Conservation (phyloP, 2,329 filamentous ascomycete species). For the Colletotrichum incanum region DNA sequence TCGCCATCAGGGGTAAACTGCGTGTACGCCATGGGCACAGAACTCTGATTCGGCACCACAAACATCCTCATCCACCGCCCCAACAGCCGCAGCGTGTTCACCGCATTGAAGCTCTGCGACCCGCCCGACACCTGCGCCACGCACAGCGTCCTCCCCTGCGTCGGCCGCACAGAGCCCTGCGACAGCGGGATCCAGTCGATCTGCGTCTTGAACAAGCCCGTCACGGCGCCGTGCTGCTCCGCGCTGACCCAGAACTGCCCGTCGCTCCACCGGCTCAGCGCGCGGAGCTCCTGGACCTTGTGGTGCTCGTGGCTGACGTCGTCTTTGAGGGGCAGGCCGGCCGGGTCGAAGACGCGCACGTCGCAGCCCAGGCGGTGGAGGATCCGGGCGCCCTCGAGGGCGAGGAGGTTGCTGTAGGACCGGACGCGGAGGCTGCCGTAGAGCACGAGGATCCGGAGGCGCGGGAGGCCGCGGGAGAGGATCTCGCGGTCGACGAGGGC, state of each 20-base stretch:
- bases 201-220: conserved; percentile 78
- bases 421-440: conserved; percentile 72
- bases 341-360: conserved; percentile 74
- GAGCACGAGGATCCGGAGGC: conserved; percentile 71
- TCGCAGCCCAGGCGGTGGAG: conserved; percentile 77
- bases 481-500: conserved; percentile 65
- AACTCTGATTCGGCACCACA: conserved; percentile 76
- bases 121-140: conserved; percentile 76
- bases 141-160: conserved; percentile 75
- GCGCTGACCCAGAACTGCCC: conserved; percentile 77
- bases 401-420: conserved; percentile 74
- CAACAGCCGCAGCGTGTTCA: conserved; percentile 76
- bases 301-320: conserved; percentile 70
- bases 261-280: conserved; percentile 75
- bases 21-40: conserved; percentile 74
- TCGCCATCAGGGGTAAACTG: conserved; percentile 66
- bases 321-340: conserved; percentile 74
- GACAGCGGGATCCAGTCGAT: conserved; percentile 79
- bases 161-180: conserved; percentile 74
- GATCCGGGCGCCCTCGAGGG: conserved; percentile 73
- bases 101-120: conserved; percentile 77
- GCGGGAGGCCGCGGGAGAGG: conserved; percentile 51
- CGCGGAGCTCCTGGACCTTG: conserved; percentile 75
- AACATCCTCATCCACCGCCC: conserved; percentile 82
- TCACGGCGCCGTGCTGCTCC: conserved; percentile 76